Percentiles rank a stretch among this genome's conserved stretches.
phyloP scores from a whole-genome alignment of 2,329 filamentous ascomycete species.

The Cyphellophora europaea region DNA sequence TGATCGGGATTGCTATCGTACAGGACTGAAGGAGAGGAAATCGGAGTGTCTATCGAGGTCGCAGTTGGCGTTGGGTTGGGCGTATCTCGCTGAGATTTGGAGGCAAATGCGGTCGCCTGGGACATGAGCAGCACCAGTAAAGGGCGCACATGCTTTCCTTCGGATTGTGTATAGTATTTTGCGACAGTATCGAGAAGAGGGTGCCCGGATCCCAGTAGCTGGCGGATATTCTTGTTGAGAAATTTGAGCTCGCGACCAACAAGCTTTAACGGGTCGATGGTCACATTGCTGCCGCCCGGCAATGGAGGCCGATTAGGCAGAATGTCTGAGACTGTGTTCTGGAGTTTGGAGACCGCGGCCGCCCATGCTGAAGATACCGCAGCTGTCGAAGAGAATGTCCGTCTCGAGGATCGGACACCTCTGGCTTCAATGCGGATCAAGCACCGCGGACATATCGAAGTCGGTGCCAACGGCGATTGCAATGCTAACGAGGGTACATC shows the following conservation, averaged over 20 bases:
- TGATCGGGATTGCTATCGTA: slow-evolving; percentile 71
- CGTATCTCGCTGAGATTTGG: slow-evolving; percentile 42
- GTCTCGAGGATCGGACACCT: slow-evolving; percentile 3
- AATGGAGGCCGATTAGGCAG: slow-evolving; percentile 24
- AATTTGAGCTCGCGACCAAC: slow-evolving; percentile 97
- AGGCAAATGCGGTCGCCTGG: slow-evolving; percentile 76
- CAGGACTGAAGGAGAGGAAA: slow-evolving; percentile 55
- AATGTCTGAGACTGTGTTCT: slow-evolving; percentile 34
- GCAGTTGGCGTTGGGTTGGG: slow-evolving; percentile 4
- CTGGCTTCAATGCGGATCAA: slow-evolving; percentile 8
- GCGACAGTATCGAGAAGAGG: slow-evolving; percentile 89
- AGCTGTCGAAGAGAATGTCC: slow-evolving; percentile 9
- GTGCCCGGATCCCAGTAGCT: slow-evolving; percentile 88
- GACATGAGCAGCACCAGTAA: slow-evolving; percentile 95
- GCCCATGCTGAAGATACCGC: slow-evolving; percentile 25
- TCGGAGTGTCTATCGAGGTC: slow-evolving; percentile 46
- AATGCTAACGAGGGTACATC: neutral
- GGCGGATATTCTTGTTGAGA: slow-evolving; percentile 83
- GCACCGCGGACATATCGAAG: slow-evolving; percentile 11
- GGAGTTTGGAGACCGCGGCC: slow-evolving; percentile 43
- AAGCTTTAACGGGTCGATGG: slow-evolving; percentile 76
- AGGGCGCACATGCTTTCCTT: slow-evolving; percentile 93
- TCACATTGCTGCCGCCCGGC: slow-evolving; percentile 43
- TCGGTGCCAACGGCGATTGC: neutral
- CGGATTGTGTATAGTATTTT: slow-evolving; percentile 95